These are phyloP conservation scores for Colletotrichum camelliae DNA, from an alignment of 2,329 filamentous ascomycete species.

Conservation along the genomic window DNA sequence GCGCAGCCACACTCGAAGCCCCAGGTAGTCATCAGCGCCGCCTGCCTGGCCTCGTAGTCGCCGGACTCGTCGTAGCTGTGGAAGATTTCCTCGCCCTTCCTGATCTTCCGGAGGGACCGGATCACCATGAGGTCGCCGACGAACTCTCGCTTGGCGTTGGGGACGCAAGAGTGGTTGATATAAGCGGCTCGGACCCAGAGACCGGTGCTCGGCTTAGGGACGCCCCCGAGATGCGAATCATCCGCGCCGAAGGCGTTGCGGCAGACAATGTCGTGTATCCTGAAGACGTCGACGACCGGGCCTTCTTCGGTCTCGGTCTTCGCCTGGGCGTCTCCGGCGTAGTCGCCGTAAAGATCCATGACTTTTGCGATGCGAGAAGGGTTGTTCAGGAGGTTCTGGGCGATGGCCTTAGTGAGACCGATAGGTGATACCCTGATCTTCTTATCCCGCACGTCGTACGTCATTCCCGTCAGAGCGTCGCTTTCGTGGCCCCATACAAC, in stretches of 20 bases:
- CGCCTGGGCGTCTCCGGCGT: constrained; percentile 25
- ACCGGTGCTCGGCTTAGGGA: constrained; percentile 38
- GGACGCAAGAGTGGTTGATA: constrained; percentile 47
- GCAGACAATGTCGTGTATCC: constrained; percentile 36
- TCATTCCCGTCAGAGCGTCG: constrained; percentile 33
- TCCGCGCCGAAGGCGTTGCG: constrained; percentile 38
- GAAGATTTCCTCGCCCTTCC: constrained; percentile 36
- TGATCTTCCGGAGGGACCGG: constrained; percentile 37
- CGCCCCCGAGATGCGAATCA: constrained; percentile 29
- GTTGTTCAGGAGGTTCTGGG: constrained; percentile 31
- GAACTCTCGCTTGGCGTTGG: constrained; percentile 39
- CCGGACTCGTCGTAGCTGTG: constrained; percentile 34
- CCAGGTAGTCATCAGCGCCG: constrained; percentile 33
- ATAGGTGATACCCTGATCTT: constrained; percentile 33
- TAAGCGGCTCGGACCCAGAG: constrained; percentile 44
- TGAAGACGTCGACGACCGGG: constrained; percentile 33
- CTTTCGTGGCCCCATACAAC: constrained; percentile 35
- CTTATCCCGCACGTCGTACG: constrained; percentile 35
- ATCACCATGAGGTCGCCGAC: constrained; percentile 45
- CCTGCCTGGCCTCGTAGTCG: constrained; percentile 28
- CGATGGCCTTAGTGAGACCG: constrained; percentile 32
- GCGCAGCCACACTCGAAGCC: constrained; percentile 41
- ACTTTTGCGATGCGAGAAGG: constrained; percentile 27
- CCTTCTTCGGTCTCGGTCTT: constrained; percentile 24
- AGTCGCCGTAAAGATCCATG: constrained; percentile 30